Evolutionary conservation across 148 eudicot genomes (phyloP), one percentile per base, ranked within the genome.

Genomic region (Oxyria digyna): DNA sequence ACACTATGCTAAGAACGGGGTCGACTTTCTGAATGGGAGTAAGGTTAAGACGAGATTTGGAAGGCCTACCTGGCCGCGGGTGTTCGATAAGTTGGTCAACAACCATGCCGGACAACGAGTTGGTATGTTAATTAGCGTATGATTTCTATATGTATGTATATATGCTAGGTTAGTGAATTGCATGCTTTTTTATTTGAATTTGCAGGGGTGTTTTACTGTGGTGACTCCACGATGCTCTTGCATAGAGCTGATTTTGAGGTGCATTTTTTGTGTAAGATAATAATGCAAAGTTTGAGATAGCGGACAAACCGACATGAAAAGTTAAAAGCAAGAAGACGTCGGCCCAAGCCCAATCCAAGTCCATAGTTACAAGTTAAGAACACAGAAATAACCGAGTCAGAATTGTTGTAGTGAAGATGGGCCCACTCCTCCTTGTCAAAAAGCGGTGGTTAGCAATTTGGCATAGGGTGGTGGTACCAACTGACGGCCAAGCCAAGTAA

Each of bases 121-220:
- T 70, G 85, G 89, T 83, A 76, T 75, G 85, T 59, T 11, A n/a
- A n/a, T 33, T 6, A 33, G 68, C 33, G 3, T 32, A 24, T 0
- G 27, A 50, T 3, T 8, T 6, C 8, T 50, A 10, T n/a, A n/a
- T n/a, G n/a, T n/a, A n/a, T n/a, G n/a, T n/a, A n/a, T n/a, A n/a
- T n/a, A n/a, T n/a, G n/a, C n/a, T n/a, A n/a, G n/a, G n/a, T n/a
- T n/a, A n/a, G n/a, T n/a, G n/a, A n/a, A n/a, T n/a, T n/a, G n/a
- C n/a, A n/a, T n/a, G n/a, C n/a, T n/a, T n/a, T n/a, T n/a, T n/a
- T n/a, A n/a, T n/a, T 21, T 17, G 1, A 15, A 15, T 46, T 7
- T 72, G 72, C 78, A 82, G 85, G 85, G 26, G 85, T 79, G 17
- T 82, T 82, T 62, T 82, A 82, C 59, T 82, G 85, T 74, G 85